Evolutionary conservation across 371 early-diverging fungal species (phyloP).

Genomic region (Haplosporangium sp.): DNA sequence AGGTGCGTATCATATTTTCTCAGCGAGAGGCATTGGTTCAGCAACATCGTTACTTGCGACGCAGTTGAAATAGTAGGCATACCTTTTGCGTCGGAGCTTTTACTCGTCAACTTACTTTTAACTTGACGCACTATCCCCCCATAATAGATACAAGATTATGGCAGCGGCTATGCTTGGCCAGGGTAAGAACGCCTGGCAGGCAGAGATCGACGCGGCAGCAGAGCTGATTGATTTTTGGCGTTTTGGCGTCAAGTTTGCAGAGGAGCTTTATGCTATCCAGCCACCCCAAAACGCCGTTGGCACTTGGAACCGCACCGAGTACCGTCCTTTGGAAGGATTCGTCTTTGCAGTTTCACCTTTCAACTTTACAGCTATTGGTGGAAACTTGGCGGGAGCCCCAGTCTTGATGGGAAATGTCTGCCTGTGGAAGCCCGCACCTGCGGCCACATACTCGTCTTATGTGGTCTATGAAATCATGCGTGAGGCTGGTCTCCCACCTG

Average conservation of each 20-base stretch:
- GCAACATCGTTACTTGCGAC: neutral
- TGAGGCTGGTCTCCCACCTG: neutral
- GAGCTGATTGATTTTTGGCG: neutral
- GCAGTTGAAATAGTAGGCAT: too few species aligned
- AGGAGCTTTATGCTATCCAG: neutral
- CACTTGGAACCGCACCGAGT: neutral
- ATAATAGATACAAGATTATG: neutral
- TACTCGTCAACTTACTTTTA: too few species aligned
- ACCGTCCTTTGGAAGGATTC: neutral
- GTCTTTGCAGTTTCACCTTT: neutral
- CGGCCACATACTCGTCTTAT: neutral
- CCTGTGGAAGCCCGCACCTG: neutral
- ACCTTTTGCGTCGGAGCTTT: too few species aligned
- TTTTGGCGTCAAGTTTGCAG: neutral
- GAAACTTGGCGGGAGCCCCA: neutral
- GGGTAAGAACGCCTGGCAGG: neutral
- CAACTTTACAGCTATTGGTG: neutral
- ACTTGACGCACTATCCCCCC: too few species aligned
- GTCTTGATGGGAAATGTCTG: neutral
- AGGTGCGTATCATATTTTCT: slow-evolving; percentile 60
- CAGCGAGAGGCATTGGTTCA: neutral
- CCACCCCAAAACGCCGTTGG: neutral
- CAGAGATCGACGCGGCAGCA: neutral
- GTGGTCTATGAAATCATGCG: neutral
- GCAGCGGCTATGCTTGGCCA: neutral